phyloP scores from a whole-genome alignment of 345 rosid genomes.

The Corchorus olitorius region DNA sequence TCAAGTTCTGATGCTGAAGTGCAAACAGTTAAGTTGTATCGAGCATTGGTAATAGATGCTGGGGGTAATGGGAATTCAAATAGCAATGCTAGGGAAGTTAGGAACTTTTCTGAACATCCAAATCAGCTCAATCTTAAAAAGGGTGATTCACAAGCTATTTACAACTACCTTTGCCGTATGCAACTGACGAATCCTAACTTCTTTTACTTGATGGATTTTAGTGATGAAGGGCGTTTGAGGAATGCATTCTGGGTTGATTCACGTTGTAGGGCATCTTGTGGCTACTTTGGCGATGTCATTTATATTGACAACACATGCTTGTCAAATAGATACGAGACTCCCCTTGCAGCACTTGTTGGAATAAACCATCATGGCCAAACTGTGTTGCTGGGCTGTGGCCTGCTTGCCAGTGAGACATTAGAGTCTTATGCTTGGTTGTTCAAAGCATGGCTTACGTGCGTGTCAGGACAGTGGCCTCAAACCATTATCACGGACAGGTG shows the following conservation, averaged over 20 bases:
- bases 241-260: constrained; percentile 72
- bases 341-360: constrained; percentile 63
- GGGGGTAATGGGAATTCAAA: constrained; percentile 43
- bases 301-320: constrained; percentile 58
- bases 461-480: constrained; percentile 51
- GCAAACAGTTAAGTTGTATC: constrained; percentile 56
- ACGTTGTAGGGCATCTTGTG: constrained; percentile 58
- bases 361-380: constrained; percentile 64
- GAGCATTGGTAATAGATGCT: constrained; percentile 56
- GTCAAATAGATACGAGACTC: constrained; percentile 58
- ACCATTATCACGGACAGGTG: constrained; percentile 64
- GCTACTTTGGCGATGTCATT: constrained; percentile 55
- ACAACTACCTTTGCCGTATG: constrained; percentile 63
- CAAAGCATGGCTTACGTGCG: constrained; percentile 59
- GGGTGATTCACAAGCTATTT: constrained; percentile 60
- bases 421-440: constrained; percentile 72
- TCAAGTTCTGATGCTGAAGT: constrained; percentile 56
- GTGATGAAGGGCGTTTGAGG: constrained; percentile 62
- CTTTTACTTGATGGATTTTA: constrained; percentile 71
- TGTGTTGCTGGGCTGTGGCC: constrained; percentile 66
- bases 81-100: constrained; percentile 36
- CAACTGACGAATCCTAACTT: constrained; percentile 69
- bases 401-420: constrained; percentile 59
- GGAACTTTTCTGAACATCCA: constrained; percentile 26
- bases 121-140: constrained; percentile 52